Conservation (phyloP, 2,329 filamentous ascomycete genomes). For the Aureobasidium musti region DNA sequence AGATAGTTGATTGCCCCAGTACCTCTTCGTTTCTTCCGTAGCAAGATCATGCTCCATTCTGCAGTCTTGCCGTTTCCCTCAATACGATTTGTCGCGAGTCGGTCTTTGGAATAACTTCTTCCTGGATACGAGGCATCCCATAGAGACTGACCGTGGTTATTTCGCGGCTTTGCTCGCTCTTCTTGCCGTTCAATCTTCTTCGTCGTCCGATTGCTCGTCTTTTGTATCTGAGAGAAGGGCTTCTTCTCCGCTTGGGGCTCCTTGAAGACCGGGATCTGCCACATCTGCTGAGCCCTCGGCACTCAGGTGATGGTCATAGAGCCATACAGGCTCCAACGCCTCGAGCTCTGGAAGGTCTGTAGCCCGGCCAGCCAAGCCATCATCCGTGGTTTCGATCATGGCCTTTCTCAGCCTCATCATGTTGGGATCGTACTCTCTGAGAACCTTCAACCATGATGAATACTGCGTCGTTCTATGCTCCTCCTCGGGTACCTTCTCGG, state of each 20-base stretch:
- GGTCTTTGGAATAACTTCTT: too few relatives aligned
- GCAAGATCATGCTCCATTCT: neutral
- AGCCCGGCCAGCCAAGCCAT: neutral
- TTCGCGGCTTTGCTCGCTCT: neutral
- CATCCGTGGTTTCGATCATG: neutral
- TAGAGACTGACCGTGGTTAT: neutral
- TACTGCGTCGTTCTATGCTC: neutral
- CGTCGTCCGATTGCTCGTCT: neutral
- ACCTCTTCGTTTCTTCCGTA: neutral
- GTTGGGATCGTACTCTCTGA: neutral
- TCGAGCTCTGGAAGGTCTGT: neutral
- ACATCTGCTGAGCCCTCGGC: neutral
- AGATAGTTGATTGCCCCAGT: neutral
- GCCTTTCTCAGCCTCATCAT: neutral
- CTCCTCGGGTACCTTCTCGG: neutral
- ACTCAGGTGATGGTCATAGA: neutral
- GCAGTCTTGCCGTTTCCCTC: neutral
- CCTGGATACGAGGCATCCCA: neutral
- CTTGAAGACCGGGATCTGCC: neutral
- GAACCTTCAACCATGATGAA: neutral
- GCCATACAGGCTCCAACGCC: neutral
- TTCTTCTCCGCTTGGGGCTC: neutral
- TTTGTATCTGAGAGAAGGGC: neutral
- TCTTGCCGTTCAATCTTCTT: neutral
- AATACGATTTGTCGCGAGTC: neutral